These are phyloP conservation scores for Protomyces gravidus DNA, from an alignment of 1,139 yeast genomes.

Conservation along the genomic window DNA sequence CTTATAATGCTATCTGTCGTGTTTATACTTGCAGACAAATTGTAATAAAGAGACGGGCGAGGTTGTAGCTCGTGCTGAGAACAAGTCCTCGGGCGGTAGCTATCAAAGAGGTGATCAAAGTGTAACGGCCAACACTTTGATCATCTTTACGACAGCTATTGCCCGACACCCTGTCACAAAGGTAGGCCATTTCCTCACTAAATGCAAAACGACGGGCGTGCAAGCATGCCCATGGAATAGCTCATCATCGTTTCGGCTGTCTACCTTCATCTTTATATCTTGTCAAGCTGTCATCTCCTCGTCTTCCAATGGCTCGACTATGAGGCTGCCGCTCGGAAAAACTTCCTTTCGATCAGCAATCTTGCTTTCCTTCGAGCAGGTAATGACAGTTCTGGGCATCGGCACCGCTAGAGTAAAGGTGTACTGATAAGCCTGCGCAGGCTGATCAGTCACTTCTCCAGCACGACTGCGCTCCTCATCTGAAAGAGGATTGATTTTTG, in stretches of 20 bases:
- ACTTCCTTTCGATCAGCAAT: conserved; percentile 48
- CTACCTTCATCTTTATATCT: not conserved
- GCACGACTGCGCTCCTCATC: conserved; percentile 43
- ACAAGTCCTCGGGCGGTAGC: too few species aligned
- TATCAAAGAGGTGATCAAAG: too few species aligned
- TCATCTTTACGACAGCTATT: too few species aligned
- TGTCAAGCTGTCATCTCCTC: conserved; percentile 4
- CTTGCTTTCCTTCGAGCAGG: conserved; percentile 36
- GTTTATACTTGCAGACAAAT: too few species aligned
- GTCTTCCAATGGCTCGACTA: conserved; percentile 49
- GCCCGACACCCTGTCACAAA: too few species aligned
- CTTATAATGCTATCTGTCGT: not conserved
- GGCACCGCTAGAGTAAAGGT: conserved; percentile 52
- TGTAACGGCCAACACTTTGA: too few species aligned
- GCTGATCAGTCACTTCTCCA: conserved; percentile 40
- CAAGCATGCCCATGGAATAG: too few species aligned
- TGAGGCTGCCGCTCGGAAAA: conserved; percentile 59
- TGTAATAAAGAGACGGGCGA: too few species aligned
- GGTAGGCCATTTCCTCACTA: too few species aligned
- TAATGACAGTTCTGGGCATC: conserved; percentile 53
- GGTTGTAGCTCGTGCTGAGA: too few species aligned
- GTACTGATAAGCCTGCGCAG: conserved; percentile 45
- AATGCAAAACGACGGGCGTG: too few species aligned
- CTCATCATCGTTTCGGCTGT: not conserved
- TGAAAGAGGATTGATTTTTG: conserved; percentile 1